Evolutionary conservation across 495 filamentous ascomycete species (phyloP).

Genomic region (Annulohypoxylon moriforme): DNA sequence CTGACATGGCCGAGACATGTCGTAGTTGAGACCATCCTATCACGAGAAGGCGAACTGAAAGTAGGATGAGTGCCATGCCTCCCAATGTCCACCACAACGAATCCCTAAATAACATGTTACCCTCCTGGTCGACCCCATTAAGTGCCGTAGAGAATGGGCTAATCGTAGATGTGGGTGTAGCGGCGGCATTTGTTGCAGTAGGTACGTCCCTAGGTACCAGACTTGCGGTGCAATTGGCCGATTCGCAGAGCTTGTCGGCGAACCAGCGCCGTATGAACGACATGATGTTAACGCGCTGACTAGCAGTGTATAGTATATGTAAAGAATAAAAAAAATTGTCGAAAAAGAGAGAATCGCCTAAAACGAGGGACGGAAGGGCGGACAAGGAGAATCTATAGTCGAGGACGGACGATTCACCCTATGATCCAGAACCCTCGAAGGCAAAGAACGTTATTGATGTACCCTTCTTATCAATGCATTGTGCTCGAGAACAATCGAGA

Average conservation of each 20-base stretch:
- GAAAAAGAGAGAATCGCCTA: conserved; percentile 13
- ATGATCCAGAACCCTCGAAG: conserved; percentile 38
- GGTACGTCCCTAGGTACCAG: conserved; percentile 42
- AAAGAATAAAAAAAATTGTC: conserved; percentile 22
- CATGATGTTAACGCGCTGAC: conserved; percentile 34
- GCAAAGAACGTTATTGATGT: conserved; percentile 40
- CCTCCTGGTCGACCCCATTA: conserved; percentile 63
- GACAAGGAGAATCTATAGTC: conserved; percentile 42
- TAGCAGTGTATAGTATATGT: conserved; percentile 16
- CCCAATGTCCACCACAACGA: conserved; percentile 64
- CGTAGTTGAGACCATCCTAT: conserved; percentile 59
- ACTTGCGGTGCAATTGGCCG: conserved; percentile 42
- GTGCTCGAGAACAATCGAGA: conserved; percentile 38
- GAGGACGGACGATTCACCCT: conserved; percentile 25
- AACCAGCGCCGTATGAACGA: conserved; percentile 47
- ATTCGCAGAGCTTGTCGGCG: conserved; percentile 35
- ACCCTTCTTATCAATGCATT: conserved; percentile 45
- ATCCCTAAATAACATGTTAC: conserved; percentile 61
- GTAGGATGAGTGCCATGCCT: conserved; percentile 56
- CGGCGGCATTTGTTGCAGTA: conserved; percentile 30
- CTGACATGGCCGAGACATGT: conserved; percentile 61
- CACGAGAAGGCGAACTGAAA: conserved; percentile 57
- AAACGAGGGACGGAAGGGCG: conserved; percentile 24
- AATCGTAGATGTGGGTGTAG: conserved; percentile 51
- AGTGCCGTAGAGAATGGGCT: conserved; percentile 60